Base-by-base conservation (phyloP, 768 basidiomycete species). In the Albatrellus ellisii region DNA sequence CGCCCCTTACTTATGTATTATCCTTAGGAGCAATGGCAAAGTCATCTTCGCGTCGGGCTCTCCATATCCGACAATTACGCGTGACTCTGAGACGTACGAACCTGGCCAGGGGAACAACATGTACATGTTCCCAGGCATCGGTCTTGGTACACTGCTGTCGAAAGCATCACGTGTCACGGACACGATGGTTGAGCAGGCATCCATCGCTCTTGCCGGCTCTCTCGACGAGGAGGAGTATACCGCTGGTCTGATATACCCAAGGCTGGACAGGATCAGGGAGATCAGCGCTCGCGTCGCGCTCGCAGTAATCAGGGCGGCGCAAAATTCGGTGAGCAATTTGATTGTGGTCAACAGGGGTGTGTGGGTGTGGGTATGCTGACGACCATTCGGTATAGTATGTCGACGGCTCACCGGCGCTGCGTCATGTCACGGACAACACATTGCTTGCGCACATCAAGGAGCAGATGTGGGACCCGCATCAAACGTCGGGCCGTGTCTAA, bases 21-120 rank as follows among this genome's bases (percentile, higher is more conserved):
- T 26, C n/a, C 27, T 6, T 32, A 51, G 50, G 50, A 49, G 47
- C 6, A 62, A 75, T 39, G 90, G 91, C 28, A 65, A 59, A 36
- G 83, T 81, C 14, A 75, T 95, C 44, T 95, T 90, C 55, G 90
- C 92, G 0, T 80, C 77, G 34, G 91, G 90, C 2, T 85, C 82
- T 20, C 91, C 90, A 4, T 95, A 91, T 72, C 69, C 73, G 14
- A 64, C 71, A 37, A 67, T 80, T 50, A 53, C 62, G 43, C 80
- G 67, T 61, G 60, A 68, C 28, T 78, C 75, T 25, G 65, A 63
- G 41, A 69, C 51, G 25, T 64, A 80, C 49, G 79, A 80, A 50
- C 79, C 92, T 1, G 86, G 87, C 18, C 92, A 95, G 62, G 89
- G 90, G 24, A 95, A 94, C 59, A 97, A 94, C 60, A 90, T 91